These are phyloP conservation scores for Phanerodontia chrysosporium DNA, from an alignment of 768 basidiomycete species.

Conservation along the genomic window DNA sequence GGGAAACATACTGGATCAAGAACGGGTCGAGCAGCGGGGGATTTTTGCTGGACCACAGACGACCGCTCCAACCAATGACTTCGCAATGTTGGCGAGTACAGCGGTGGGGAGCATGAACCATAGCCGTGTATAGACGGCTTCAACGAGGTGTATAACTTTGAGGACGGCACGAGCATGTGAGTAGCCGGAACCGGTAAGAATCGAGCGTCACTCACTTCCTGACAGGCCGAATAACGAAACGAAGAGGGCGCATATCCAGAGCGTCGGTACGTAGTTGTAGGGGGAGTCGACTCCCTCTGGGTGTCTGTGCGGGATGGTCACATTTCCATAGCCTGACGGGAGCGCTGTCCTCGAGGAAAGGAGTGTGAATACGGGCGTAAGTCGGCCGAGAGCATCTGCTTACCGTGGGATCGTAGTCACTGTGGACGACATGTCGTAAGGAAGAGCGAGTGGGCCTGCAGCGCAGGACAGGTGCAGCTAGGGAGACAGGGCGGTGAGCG, in stretches of 20 bases:
- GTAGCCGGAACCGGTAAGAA: background rate
- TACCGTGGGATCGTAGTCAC: background rate
- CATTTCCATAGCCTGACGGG: background rate
- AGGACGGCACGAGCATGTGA: background rate
- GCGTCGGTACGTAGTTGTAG: slow-evolving; percentile 13
- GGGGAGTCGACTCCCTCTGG: background rate
- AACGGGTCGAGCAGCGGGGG: slow-evolving; percentile 27
- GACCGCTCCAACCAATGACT: slow-evolving; percentile 33
- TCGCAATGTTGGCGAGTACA: slow-evolving; percentile 29
- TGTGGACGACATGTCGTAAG: background rate
- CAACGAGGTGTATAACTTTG: slow-evolving; percentile 23
- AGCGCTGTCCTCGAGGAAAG: background rate
- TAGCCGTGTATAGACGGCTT: slow-evolving; percentile 27
- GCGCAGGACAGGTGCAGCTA: background rate
- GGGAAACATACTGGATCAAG: slow-evolving; percentile 33
- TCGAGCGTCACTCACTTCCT: slow-evolving; percentile 11
- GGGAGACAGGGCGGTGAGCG: background rate
- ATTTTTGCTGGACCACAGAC: slow-evolving; percentile 31
- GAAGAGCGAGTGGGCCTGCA: background rate
- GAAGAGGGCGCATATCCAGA: slow-evolving; percentile 14
- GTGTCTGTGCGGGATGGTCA: background rate
- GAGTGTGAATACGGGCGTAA: background rate
- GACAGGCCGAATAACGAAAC: slow-evolving; percentile 15
- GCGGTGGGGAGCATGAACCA: slow-evolving; percentile 34
- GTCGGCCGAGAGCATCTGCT: background rate